Evolutionary conservation across 257 asterid species (phyloP).

Genomic region (Gynochthodes officinalis): DNA sequence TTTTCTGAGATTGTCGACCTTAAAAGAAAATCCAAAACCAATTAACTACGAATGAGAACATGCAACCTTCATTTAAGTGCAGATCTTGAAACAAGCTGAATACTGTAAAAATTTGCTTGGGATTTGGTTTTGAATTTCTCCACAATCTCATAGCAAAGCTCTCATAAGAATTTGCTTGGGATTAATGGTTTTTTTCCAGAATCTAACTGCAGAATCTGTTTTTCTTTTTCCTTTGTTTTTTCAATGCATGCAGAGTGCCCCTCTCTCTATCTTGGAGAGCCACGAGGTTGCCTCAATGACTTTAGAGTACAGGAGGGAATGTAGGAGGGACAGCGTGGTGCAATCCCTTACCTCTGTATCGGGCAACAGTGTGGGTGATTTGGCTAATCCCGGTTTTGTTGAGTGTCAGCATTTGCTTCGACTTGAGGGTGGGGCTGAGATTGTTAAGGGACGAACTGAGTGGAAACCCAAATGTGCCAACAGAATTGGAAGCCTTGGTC

Average conservation of each 20-base stretch:
- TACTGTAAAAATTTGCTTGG: no score
- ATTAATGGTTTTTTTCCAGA: neutral
- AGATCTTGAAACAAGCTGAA: no score
- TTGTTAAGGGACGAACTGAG: conserved; percentile 78
- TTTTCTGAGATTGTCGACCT: neutral
- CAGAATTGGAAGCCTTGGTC: conserved; percentile 37
- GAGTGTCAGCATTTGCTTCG: conserved; percentile 96
- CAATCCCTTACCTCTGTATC: conserved; percentile 80
- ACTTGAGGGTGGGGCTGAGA: conserved; percentile 77
- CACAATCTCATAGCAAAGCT: neutral
- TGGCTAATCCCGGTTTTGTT: conserved; percentile 37
- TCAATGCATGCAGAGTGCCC: conserved; percentile 97
- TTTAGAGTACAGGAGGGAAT: conserved; percentile 90
- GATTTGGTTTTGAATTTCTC: neutral
- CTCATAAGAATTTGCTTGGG: neutral
- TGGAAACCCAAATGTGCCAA: conserved; percentile 78
- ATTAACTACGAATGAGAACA: neutral
- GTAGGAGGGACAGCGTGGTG: conserved; percentile 91
- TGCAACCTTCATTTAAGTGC: neutral
- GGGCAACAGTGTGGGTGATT: conserved; percentile 37
- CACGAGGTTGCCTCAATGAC: conserved; percentile 84
- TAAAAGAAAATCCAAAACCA: neutral
- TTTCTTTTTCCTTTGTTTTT: neutral
- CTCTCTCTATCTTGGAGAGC: conserved; percentile 66
- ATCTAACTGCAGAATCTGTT: neutral